Conservation (phyloP, 2,329 filamentous ascomycete genomes). For the Fusarium decemcellulare region DNA sequence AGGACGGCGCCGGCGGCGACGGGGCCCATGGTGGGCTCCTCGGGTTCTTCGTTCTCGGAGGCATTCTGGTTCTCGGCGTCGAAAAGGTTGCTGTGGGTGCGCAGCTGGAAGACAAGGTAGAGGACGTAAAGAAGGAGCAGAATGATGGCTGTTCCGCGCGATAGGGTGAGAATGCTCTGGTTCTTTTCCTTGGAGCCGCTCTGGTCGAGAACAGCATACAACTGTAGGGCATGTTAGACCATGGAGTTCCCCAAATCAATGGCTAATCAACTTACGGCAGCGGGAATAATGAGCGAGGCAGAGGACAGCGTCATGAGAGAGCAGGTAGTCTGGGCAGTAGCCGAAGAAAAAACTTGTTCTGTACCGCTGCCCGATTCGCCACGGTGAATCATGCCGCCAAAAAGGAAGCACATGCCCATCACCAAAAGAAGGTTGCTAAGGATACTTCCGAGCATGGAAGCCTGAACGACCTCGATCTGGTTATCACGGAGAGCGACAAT, state of each 20-base stretch:
- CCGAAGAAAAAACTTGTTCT: constrained; percentile 82
- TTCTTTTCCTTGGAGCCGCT: constrained; percentile 59
- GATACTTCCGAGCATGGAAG: constrained; percentile 96
- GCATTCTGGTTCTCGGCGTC: constrained; percentile 63
- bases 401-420: constrained; percentile 84
- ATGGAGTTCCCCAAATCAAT: constrained; percentile 28
- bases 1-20: constrained; percentile 76
- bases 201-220: constrained; percentile 75
- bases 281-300: constrained; percentile 84
- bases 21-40: constrained; percentile 70
- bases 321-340: constrained; percentile 82
- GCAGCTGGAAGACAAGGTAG: constrained; percentile 84
- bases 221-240: constrained; percentile 51
- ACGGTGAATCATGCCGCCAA: constrained; percentile 77
- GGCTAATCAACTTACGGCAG: constrained; percentile 65
- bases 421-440: constrained; percentile 94
- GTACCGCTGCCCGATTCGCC: constrained; percentile 68
- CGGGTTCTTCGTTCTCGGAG: constrained; percentile 61
- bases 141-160: constrained; percentile 82
- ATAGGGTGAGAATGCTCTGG: constrained; percentile 77
- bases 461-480: constrained; percentile 96
- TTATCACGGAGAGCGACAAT: constrained; percentile 89
- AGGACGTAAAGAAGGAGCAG: constrained; percentile 81
- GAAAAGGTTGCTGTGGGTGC: constrained; percentile 81
- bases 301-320: constrained; percentile 83